phyloP scores from a whole-genome alignment of 192 early-diverging fungal species.

The Blastocladiella britannica region DNA sequence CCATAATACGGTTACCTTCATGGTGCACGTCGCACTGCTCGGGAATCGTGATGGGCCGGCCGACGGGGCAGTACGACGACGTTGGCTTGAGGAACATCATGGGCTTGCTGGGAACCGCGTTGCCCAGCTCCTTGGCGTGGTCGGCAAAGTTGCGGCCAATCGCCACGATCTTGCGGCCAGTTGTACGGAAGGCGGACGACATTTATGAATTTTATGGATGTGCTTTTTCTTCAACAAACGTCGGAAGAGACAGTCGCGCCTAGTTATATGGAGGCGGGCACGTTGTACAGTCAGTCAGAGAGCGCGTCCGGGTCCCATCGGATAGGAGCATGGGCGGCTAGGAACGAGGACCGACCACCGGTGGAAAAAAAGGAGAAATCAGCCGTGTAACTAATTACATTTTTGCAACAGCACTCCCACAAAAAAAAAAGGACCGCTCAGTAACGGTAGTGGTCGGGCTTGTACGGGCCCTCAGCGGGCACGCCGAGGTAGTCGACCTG shows the following conservation, averaged over 20 bases:
- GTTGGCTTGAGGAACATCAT: conserved; percentile 91
- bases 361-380: no score
- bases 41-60: conserved; percentile 59
- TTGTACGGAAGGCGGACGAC: neutral
- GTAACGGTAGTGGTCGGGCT: conserved; percentile 95
- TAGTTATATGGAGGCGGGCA: no score
- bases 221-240: no score
- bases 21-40: conserved; percentile 59
- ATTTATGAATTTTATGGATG: no score
- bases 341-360: no score
- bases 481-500: conserved; percentile 75
- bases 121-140: conserved; percentile 84
- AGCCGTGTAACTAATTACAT: no score
- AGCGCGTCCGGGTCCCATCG: no score
- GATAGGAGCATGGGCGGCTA: no score
- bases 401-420: no score
- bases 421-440: conserved; percentile 23
- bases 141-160: conserved; percentile 75
- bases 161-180: conserved; percentile 71
- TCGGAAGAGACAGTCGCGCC: no score
- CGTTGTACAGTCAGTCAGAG: no score
- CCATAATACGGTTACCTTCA: no score
- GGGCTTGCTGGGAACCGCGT: conserved; percentile 67
- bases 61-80: conserved; percentile 47
- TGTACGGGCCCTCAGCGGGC: conserved; percentile 71